Conservation (phyloP, 1,284 basidiomycete genomes). For the Xerocomus cyaneibrunnescens region DNA sequence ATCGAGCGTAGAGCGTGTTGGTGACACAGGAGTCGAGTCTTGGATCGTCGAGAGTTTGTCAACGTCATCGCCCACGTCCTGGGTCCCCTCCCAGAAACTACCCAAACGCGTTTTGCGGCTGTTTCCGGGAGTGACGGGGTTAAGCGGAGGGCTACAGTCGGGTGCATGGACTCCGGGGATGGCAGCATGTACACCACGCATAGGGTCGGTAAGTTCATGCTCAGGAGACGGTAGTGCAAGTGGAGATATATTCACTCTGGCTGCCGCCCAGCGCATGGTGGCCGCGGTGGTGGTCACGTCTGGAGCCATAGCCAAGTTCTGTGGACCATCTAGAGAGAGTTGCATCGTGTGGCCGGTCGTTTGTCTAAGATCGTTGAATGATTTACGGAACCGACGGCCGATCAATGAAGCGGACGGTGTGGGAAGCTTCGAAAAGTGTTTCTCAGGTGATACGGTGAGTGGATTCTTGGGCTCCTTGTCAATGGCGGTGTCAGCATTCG, state of each 20-base stretch:
- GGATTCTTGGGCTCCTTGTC: constrained; percentile 27
- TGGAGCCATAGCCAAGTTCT: constrained; percentile 38
- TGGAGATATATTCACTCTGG: constrained; percentile 72
- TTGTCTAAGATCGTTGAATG: constrained; percentile 50
- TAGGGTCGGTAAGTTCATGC: constrained; percentile 82
- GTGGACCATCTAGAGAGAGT: constrained; percentile 28
- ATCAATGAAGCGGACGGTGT: constrained; percentile 27
- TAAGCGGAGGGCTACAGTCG: constrained; percentile 31
- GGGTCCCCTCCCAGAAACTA: constrained; percentile 71
- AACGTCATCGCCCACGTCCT: constrained; percentile 43
- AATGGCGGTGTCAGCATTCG: constrained; percentile 10
- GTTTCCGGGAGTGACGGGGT: constrained; percentile 47
- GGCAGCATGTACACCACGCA: constrained; percentile 67
- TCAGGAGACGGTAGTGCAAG: constrained; percentile 84
- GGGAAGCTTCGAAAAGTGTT: constrained; percentile 29
- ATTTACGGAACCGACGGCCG: constrained; percentile 52
- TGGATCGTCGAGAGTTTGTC: constrained; percentile 30
- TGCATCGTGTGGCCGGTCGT: constrained; percentile 30
- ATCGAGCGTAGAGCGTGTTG: constrained; percentile 12
- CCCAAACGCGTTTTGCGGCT: constrained; percentile 56
- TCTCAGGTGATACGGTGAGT: constrained; percentile 32
- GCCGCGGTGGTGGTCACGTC: constrained; percentile 73
- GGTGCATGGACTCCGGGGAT: constrained; percentile 61
- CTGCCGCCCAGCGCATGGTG: constrained; percentile 80
- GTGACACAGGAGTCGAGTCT: constrained; percentile 29